Conservation (phyloP, 805 yeast genomes). For the Lipomyces starkeyi region DNA sequence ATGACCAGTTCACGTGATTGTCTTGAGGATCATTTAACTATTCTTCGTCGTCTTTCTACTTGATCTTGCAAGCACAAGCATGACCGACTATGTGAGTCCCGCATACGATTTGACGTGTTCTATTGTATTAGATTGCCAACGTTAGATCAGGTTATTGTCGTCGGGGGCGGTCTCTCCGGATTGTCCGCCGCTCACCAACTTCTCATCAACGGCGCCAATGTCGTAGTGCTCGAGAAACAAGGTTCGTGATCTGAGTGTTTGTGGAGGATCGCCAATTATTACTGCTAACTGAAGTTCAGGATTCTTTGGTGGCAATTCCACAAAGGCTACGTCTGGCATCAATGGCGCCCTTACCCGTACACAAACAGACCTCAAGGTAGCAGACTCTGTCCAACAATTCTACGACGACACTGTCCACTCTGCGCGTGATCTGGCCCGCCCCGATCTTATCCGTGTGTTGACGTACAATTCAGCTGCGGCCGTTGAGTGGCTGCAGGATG, state of each 20-base stretch:
- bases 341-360: conserved; percentile 74
- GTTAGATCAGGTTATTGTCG: conserved; percentile 51
- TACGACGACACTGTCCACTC: conserved; percentile 70
- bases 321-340: conserved; percentile 71
- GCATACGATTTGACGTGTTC: neutral
- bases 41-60: no score
- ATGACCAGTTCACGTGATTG: no score
- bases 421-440: conserved; percentile 65
- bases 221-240: conserved; percentile 62
- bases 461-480: conserved; percentile 69
- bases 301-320: conserved; percentile 67
- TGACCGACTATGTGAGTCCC: conserved; percentile 9
- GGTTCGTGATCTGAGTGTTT: conserved; percentile 25
- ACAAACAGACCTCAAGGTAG: conserved; percentile 57
- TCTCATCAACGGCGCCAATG: conserved; percentile 59
- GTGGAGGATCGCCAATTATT: no score
- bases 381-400: conserved; percentile 65
- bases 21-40: no score
- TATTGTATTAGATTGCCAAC: neutral
- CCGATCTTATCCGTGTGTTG: conserved; percentile 62
- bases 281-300: conserved; percentile 42
- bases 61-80: no score
- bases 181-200: conserved; percentile 66
- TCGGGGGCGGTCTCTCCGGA: conserved; percentile 72
- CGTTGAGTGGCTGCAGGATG: conserved; percentile 72